A percentile compares a stretch with the other conserved stretches of the same genome.
Conservation (phyloP, 192 early-diverging fungal species). For the Polychytrium aggregatum region DNA sequence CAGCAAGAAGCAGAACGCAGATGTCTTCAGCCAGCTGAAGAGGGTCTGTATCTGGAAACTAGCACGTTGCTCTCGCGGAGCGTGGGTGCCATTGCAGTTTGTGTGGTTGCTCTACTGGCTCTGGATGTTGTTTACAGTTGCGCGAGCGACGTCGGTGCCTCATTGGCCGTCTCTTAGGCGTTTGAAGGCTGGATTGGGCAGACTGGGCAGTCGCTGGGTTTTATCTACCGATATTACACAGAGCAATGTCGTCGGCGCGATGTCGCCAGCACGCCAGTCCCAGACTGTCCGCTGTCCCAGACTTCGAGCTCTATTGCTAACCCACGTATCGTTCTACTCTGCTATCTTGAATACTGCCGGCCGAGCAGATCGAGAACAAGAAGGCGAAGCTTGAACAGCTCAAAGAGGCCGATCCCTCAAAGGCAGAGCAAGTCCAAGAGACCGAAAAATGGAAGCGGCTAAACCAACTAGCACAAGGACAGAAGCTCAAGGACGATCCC, state of each 20-base stretch:
- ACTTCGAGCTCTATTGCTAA: too few relatives aligned
- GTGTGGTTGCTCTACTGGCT: too few relatives aligned
- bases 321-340: neutral
- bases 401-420: slow-evolving; percentile 43
- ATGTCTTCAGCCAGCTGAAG: slow-evolving; percentile 52
- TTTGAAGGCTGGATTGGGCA: neutral
- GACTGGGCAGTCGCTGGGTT: too few relatives aligned
- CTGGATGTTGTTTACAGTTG: too few relatives aligned
- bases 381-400: slow-evolving; percentile 67
- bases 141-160: too few relatives aligned
- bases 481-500: slow-evolving; percentile 86
- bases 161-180: neutral
- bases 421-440: slow-evolving; percentile 56
- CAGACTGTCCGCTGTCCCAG: too few relatives aligned
- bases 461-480: slow-evolving; percentile 67
- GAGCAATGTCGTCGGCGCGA: too few relatives aligned
- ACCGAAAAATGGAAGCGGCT: slow-evolving; percentile 76
- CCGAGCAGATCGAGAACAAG: slow-evolving; percentile 46
- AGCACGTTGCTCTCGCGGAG: too few relatives aligned
- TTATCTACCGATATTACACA: too few relatives aligned
- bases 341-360: neutral
- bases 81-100: too few relatives aligned
- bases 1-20: slow-evolving; percentile 54
- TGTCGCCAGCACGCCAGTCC: too few relatives aligned
- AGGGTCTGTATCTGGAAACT: slow-evolving; percentile 18